Evolutionary conservation across 108 stramenopile species (phyloP).

Genomic region (Cylindrotheca fusiformis): DNA sequence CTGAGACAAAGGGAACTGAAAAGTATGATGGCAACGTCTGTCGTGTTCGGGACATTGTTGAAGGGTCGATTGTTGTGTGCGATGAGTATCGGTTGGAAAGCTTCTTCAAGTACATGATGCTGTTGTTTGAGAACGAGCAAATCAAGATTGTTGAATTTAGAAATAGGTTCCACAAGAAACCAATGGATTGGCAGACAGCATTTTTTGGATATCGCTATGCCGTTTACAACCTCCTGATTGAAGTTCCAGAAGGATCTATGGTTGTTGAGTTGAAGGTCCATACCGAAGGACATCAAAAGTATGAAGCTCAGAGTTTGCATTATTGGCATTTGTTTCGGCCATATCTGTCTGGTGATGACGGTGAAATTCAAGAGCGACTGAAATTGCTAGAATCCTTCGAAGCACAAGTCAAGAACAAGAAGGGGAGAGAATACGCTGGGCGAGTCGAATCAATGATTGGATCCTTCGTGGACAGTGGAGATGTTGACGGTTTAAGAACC

Average conservation of each 20-base stretch:
- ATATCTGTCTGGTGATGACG: neutral
- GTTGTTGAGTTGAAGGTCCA: neutral
- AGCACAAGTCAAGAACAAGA: neutral
- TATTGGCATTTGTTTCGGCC: neutral
- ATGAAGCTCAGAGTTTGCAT: neutral
- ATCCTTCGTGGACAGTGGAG: neutral
- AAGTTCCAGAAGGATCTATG: neutral
- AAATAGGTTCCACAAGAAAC: neutral
- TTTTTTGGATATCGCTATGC: neutral
- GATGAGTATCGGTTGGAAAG: neutral
- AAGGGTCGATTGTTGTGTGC: neutral
- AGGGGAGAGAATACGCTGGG: neutral
- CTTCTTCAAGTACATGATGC: neutral
- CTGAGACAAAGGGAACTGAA: neutral
- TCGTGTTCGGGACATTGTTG: neutral
- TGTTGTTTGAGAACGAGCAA: neutral
- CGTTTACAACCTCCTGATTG: neutral
- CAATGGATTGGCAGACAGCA: neutral
- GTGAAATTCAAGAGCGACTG: neutral
- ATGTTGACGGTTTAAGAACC: neutral
- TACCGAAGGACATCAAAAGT: neutral
- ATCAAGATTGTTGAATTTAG: neutral
- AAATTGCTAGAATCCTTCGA: neutral
- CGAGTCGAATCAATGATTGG: neutral
- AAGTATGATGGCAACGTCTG: neutral